phyloP scores from a whole-genome alignment of 169 alveolate genomes.

The Plasmodium sp. region DNA sequence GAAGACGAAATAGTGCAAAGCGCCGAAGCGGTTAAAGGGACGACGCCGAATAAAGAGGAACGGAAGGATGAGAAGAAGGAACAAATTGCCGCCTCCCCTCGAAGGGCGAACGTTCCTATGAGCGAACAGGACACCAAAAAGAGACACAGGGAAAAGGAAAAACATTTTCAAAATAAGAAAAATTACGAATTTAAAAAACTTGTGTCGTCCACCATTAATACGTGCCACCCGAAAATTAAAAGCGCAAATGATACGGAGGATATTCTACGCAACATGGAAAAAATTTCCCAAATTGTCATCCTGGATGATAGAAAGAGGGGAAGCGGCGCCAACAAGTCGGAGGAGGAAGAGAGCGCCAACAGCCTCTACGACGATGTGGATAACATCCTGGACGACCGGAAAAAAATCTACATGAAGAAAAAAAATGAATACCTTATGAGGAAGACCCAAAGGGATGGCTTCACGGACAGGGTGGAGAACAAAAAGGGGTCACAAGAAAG shows the following conservation, averaged over 20 bases:
- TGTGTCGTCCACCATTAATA: slow-evolving; percentile 40
- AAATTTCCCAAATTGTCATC: slow-evolving; percentile 42
- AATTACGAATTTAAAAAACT: slow-evolving; percentile 43
- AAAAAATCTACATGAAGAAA: slow-evolving; percentile 40
- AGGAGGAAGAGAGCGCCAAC: slow-evolving; percentile 11
- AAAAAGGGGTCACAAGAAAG: neutral
- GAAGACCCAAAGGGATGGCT: neutral
- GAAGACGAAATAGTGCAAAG: neutral
- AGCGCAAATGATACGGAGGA: slow-evolving; percentile 25
- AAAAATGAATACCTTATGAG: slow-evolving; percentile 8
- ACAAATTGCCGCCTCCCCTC: neutral
- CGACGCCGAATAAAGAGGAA: neutral
- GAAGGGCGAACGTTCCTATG: neutral
- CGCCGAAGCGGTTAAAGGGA: neutral
- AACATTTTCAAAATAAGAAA: neutral
- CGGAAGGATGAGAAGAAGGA: neutral
- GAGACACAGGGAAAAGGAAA: neutral
- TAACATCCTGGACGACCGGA: slow-evolving; percentile 45
- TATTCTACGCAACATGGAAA: slow-evolving; percentile 54
- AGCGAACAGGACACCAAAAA: neutral
- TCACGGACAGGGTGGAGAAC: neutral
- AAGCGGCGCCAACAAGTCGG: neutral
- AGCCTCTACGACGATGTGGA: slow-evolving; percentile 63
- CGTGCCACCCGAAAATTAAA: slow-evolving; percentile 57
- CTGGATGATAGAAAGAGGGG: neutral